phyloP scores from a whole-genome alignment of 2,329 filamentous ascomycete genomes.

The Bimuria novae-zelandiae region DNA sequence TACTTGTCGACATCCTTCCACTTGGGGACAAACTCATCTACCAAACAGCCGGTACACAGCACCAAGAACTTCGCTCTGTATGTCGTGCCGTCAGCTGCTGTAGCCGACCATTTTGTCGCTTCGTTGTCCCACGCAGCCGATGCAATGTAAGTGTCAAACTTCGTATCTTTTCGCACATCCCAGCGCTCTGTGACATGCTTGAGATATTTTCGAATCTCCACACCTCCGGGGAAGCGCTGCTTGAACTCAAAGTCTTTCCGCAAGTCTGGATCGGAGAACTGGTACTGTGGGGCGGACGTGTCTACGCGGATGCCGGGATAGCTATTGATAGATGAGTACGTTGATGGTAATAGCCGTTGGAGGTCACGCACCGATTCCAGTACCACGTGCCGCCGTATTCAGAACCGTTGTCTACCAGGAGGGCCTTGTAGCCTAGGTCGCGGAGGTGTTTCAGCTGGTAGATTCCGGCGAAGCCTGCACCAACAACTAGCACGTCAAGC shows the following conservation, averaged over 20 bases:
- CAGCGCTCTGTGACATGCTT: slow-evolving; percentile 22
- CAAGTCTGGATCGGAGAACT: slow-evolving; percentile 26
- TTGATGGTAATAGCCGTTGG: neutral
- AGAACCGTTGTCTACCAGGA: slow-evolving; percentile 24
- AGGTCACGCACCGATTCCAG: slow-evolving; percentile 22
- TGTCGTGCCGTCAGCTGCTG: neutral
- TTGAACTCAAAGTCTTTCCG: slow-evolving; percentile 26
- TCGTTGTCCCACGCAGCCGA: slow-evolving; percentile 48
- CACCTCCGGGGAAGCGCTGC: slow-evolving; percentile 25
- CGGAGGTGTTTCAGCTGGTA: slow-evolving; percentile 33
- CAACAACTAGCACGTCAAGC: slow-evolving; percentile 32
- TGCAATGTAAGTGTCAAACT: slow-evolving; percentile 51
- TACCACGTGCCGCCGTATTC: slow-evolving; percentile 33
- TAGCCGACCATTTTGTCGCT: slow-evolving; percentile 40
- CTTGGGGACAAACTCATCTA: slow-evolving; percentile 48
- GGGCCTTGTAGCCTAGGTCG: slow-evolving; percentile 28
- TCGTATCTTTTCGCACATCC: slow-evolving; percentile 26
- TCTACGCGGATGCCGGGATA: slow-evolving; percentile 39
- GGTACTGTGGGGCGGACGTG: slow-evolving; percentile 23
- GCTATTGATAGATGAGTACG: neutral
- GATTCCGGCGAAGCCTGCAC: slow-evolving; percentile 35
- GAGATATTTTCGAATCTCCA: slow-evolving; percentile 28
- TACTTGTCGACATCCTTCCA: slow-evolving; percentile 42
- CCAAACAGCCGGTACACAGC: neutral
- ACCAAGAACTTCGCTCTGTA: neutral